Evolutionary conservation across 2,329 filamentous ascomycete genomes (phyloP), one percentile per base, ranked within the genome.

Genomic region (Talaromyces rugulosus): DNA sequence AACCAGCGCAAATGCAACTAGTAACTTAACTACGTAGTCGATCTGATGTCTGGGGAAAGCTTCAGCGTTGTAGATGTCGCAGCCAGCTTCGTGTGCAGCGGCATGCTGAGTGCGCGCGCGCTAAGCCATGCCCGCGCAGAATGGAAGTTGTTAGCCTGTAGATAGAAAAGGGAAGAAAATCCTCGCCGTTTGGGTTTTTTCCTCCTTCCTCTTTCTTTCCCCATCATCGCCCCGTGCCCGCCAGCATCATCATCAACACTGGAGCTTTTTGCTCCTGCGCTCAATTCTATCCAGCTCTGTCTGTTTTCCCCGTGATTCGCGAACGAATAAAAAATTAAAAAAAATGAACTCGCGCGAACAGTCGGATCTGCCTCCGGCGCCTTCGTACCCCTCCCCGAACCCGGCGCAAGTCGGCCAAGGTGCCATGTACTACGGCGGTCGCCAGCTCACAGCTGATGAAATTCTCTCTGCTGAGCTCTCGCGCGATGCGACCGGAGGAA

Each of bases 401-500:
- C 72, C 75, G 59, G 74, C 76, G 68, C 77, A 79, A 69, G 77
- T 78, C 69, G 71, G 71, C 47, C 77, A 79, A 67, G 75, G 75
- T 47, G 69, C 76, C 44, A 77, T 78, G 69, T 74, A 73, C 44
- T 80, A 79, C 68, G 78, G 78, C 66, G 77, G 76, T 64, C 77
- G 77, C 62, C 77, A 78, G 65, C 66, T 78, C 67, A 79, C 77
- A 54, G 71, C 78, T 63, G 80, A 83, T 65, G 79, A 81, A 62
- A 74, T 81, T 16, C 72, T 81, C 50, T 76, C 76, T 16, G 80
- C 79, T 11, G 80, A 81, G 66, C 68, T 81, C 47, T 79, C 79
- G 63, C 79, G 78, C 63, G 77, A 77, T 66, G 72, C 79, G n/a
- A 75, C 76, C 6, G 75, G 75, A 27, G 75, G 78, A 42, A 78